Evolutionary conservation across 2,329 filamentous ascomycete genomes (phyloP).

Genomic region (Cadophora gregata): DNA sequence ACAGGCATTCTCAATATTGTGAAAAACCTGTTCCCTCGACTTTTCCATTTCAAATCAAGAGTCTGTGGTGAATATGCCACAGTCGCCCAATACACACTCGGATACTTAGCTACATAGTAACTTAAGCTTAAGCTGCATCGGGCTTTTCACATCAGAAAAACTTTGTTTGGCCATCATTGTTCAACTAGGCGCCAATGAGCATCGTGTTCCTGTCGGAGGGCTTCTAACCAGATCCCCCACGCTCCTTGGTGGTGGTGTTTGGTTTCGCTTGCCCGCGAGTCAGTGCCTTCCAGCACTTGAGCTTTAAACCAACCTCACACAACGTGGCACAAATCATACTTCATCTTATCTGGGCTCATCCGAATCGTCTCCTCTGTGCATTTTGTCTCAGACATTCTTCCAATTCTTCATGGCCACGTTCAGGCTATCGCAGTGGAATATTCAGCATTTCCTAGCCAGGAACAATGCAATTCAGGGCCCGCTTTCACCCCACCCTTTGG

Average conservation of each 20-base stretch:
- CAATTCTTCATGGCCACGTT: slow-evolving; percentile 12
- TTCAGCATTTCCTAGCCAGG: not conserved
- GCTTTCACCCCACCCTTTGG: slow-evolving; percentile 6
- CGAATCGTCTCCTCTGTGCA: not conserved
- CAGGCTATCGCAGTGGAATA: not conserved
- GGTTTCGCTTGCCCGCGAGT: slow-evolving; percentile 4
- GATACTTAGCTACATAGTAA: too few relatives aligned
- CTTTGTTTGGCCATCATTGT: too few relatives aligned
- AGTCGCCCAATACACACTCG: too few relatives aligned
- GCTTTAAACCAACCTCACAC: not conserved
- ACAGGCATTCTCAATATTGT: slow-evolving; percentile 3
- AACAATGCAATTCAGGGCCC: not conserved
- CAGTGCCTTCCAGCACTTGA: not conserved
- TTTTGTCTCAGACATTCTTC: not conserved
- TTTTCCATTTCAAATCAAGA: not conserved
- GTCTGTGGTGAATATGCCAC: too few relatives aligned
- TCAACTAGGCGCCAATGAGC: too few relatives aligned
- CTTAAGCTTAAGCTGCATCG: too few relatives aligned
- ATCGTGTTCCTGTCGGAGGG: not conserved
- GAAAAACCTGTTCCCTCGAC: not conserved
- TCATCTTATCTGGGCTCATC: not conserved
- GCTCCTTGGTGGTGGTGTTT: not conserved
- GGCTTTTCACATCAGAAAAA: too few relatives aligned
- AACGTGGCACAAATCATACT: slow-evolving; percentile 15
- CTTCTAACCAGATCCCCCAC: not conserved